phyloP scores from a whole-genome alignment of 2,329 filamentous ascomycete genomes.

The Incumbomyces lentus region DNA sequence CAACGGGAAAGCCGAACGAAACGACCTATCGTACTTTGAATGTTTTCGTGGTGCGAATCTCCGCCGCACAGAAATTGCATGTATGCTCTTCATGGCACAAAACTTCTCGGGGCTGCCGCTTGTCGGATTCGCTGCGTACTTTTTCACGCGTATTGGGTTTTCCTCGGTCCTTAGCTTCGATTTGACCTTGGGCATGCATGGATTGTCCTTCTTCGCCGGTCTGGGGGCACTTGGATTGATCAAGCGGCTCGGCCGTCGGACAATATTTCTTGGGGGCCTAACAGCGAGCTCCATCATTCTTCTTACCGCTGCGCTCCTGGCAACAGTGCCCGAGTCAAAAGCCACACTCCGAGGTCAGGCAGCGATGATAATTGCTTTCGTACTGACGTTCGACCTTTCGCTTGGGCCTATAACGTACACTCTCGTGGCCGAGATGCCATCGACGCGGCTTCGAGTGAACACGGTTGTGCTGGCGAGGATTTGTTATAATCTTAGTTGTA shows the following conservation, averaged over 20 bases:
- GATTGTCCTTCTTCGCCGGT: constrained; percentile 64
- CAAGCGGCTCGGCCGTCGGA: constrained; percentile 61
- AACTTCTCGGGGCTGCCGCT: constrained; percentile 49
- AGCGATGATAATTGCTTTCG: constrained; percentile 41
- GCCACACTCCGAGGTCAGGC: constrained; percentile 22
- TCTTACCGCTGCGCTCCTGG: too few species aligned
- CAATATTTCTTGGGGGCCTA: constrained; percentile 64
- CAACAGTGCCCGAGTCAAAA: constrained; percentile 31
- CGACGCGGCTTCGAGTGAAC: constrained; percentile 43
- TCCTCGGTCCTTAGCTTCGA: constrained; percentile 40
- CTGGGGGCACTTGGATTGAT: constrained; percentile 73
- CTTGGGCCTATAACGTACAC: constrained; percentile 44
- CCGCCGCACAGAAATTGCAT: constrained; percentile 64
- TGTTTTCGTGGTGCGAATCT: constrained; percentile 71
- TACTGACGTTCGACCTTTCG: constrained; percentile 42
- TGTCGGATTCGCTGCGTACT: constrained; percentile 54
- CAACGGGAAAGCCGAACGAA: constrained; percentile 19
- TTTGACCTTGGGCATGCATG: constrained; percentile 49
- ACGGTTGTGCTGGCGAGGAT: constrained; percentile 43
- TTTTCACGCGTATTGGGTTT: constrained; percentile 45
- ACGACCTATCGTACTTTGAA: constrained; percentile 54
- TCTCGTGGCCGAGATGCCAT: constrained; percentile 42
- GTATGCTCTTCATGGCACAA: constrained; percentile 54
- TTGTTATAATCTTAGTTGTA: constrained; percentile 48
- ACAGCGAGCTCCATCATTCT: constrained; percentile 45